A percentile compares a stretch with the other conserved stretches of the same genome.
phyloP scores from a whole-genome alignment of 192 early-diverging fungal genomes.

The Rhizoclosmatium sp. region DNA sequence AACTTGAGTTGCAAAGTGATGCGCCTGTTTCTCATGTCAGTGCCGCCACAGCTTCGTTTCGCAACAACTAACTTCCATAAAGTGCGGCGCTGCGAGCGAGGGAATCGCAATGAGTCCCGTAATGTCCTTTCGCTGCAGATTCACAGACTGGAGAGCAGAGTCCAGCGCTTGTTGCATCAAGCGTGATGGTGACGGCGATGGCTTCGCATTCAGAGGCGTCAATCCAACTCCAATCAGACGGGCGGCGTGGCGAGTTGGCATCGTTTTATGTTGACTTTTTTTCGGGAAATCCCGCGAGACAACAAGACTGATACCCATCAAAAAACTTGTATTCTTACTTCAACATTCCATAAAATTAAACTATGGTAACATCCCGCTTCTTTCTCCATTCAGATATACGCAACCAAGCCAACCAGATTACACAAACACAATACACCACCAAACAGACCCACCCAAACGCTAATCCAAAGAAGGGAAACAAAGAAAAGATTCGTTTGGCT shows the following conservation, averaged over 20 bases:
- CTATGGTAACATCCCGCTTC: no score
- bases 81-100: conserved; percentile 51
- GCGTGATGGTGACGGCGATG: conserved; percentile 35
- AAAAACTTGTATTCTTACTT: no score
- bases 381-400: not conserved
- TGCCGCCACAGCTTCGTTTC: not conserved
- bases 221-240: conserved; percentile 53
- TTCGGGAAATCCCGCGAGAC: no score
- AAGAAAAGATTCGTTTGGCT: not conserved
- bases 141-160: conserved; percentile 38
- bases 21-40: conserved; percentile 3
- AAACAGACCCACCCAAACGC: not conserved
- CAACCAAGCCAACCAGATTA: not conserved
- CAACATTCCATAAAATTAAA: no score
- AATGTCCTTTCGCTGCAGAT: conserved; percentile 43
- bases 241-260: conserved; percentile 11
- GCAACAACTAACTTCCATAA: conserved; percentile 39
- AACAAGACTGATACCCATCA: no score
- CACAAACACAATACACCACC: not conserved
- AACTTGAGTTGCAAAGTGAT: conserved; percentile 44
- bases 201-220: conserved; percentile 45
- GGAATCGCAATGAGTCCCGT: conserved; percentile 57
- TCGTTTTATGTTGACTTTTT: no score
- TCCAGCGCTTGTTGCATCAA: conserved; percentile 51
- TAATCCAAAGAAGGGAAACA: not conserved